Percentiles rank a stretch among this genome's conserved stretches.
These are phyloP conservation scores for Sclerotinia glacialis DNA, from an alignment of 2,329 filamentous ascomycete genomes.

Conservation along the genomic window DNA sequence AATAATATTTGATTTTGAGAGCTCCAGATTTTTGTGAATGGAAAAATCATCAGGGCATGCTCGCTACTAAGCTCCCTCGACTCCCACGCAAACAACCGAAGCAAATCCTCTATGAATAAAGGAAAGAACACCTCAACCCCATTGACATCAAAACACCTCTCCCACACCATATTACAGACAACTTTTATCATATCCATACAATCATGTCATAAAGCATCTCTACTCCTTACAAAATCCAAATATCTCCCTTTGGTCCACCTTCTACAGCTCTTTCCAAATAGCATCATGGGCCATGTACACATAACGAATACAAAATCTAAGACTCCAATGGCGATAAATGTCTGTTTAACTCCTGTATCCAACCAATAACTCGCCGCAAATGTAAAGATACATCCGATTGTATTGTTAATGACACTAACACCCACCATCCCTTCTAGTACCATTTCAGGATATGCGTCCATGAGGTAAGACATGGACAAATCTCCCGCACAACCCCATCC, in stretches of 20 bases:
- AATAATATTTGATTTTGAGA: not conserved
- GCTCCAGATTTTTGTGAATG: not conserved
- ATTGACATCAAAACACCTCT: not conserved
- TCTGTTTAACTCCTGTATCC: conserved; percentile 46
- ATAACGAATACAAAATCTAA: conserved; percentile 51
- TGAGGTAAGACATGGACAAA: conserved; percentile 53
- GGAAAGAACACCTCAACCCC: not conserved
- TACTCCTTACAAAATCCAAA: conserved; percentile 47
- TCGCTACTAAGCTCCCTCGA: not conserved
- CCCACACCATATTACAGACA: not conserved
- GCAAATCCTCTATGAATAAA: not conserved
- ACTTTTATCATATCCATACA: not conserved
- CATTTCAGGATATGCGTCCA: conserved; percentile 56
- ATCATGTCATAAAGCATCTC: conserved; percentile 40
- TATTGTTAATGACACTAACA: conserved; percentile 56
- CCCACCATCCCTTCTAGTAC: conserved; percentile 58
- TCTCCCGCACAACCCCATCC: conserved; percentile 59
- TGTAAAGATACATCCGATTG: conserved; percentile 53
- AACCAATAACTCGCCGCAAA: conserved; percentile 52
- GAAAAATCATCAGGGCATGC: not conserved
- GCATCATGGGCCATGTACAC: conserved; percentile 53
- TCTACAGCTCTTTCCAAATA: conserved; percentile 51
- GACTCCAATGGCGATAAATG: conserved; percentile 52
- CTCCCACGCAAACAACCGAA: not conserved
- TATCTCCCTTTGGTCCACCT: conserved; percentile 49